Conservation (phyloP, 768 basidiomycete genomes). For the Paxillus rubicundulus region DNA sequence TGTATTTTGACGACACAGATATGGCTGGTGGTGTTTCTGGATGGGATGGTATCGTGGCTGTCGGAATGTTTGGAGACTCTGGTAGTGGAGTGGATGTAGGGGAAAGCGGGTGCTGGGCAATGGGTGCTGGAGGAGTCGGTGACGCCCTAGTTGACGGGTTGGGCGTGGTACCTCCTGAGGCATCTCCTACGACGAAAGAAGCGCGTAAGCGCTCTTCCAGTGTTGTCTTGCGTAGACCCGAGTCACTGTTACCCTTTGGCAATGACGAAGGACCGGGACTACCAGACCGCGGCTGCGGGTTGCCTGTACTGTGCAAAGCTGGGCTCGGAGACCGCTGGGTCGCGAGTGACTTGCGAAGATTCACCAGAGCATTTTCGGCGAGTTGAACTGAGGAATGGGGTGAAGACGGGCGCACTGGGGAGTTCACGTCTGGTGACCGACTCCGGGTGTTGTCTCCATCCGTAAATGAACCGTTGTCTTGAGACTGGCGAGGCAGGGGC, state of each 20-base stretch:
- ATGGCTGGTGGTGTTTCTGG: neutral
- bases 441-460: slow-evolving; percentile 32
- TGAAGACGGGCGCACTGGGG: slow-evolving; percentile 18
- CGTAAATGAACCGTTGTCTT: slow-evolving; percentile 27
- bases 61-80: slow-evolving; percentile 32
- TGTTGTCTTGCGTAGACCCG: slow-evolving; percentile 47
- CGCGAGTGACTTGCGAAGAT: slow-evolving; percentile 62
- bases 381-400: slow-evolving; percentile 50
- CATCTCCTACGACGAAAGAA: slow-evolving; percentile 56
- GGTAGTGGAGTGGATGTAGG: slow-evolving; percentile 46
- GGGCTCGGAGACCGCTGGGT: slow-evolving; percentile 49
- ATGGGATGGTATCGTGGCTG: neutral
- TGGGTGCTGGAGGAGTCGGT: slow-evolving; percentile 33
- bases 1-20: neutral
- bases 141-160: slow-evolving; percentile 41
- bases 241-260: slow-evolving; percentile 15
- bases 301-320: slow-evolving; percentile 16
- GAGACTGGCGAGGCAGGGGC: slow-evolving; percentile 39
- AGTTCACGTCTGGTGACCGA: slow-evolving; percentile 34
- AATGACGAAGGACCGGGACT: slow-evolving; percentile 24
- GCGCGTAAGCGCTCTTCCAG: slow-evolving; percentile 79
- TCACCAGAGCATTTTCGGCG: slow-evolving; percentile 59
- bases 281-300: slow-evolving; percentile 20
- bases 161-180: slow-evolving; percentile 44
- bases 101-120: slow-evolving; percentile 37